Conservation (phyloP, 495 filamentous ascomycete species). For the Penicillium ochrochloron region DNA sequence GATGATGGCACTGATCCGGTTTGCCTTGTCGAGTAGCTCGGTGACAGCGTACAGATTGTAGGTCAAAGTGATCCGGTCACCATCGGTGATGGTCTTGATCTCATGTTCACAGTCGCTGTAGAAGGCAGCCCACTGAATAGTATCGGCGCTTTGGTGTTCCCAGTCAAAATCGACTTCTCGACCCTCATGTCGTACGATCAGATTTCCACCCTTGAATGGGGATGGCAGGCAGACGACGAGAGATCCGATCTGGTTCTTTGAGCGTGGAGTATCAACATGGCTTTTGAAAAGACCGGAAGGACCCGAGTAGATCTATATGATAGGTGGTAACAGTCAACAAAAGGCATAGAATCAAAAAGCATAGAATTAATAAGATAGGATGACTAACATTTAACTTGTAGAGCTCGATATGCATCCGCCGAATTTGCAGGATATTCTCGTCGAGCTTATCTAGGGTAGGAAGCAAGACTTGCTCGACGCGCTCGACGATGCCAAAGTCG, state of each 20-base stretch:
- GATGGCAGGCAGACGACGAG: slow-evolving; percentile 59
- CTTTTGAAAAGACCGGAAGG: slow-evolving; percentile 56
- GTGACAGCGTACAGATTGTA: slow-evolving; percentile 57
- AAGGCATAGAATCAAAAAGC: neutral
- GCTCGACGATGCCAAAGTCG: slow-evolving; percentile 55
- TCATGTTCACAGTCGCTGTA: slow-evolving; percentile 67
- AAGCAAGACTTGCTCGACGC: slow-evolving; percentile 52
- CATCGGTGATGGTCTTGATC: slow-evolving; percentile 53
- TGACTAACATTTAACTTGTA: slow-evolving; percentile 61
- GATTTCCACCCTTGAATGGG: slow-evolving; percentile 42
- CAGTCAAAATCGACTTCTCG: slow-evolving; percentile 49
- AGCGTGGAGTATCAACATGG: slow-evolving; percentile 62
- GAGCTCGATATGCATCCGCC: slow-evolving; percentile 48
- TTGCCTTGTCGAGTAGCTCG: slow-evolving; percentile 8
- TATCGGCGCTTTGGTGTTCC: slow-evolving; percentile 27
- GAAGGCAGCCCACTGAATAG: slow-evolving; percentile 63
- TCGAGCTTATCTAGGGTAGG: slow-evolving; percentile 34
- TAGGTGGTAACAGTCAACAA: neutral
- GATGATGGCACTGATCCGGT: neutral
- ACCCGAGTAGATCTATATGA: slow-evolving; percentile 48
- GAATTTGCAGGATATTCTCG: slow-evolving; percentile 11
- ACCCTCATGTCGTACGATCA: slow-evolving; percentile 31
- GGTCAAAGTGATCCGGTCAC: slow-evolving; percentile 60
- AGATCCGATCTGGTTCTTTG: slow-evolving; percentile 53
- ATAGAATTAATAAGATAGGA: neutral